These are phyloP conservation scores for Talaromyces sp. DNA, from an alignment of 2,329 filamentous ascomycete genomes.

Conservation along the genomic window DNA sequence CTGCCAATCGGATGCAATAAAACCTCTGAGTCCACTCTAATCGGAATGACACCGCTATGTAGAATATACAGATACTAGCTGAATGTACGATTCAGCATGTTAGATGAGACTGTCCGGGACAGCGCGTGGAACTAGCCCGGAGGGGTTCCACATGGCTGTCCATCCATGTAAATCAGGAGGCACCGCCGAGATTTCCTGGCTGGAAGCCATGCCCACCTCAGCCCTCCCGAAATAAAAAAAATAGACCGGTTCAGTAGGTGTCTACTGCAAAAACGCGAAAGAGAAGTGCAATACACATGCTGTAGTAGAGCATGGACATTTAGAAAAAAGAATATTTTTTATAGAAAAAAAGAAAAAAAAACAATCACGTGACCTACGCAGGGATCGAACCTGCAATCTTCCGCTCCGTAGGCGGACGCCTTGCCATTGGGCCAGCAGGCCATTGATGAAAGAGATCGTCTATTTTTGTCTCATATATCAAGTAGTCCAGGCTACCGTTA, in stretches of 20 bases:
- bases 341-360: not conserved
- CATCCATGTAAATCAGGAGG: not conserved
- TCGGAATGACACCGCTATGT: not conserved
- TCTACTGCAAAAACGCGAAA: not conserved
- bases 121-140: not conserved
- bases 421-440: slow-evolving; percentile 19
- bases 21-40: not conserved
- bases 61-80: not conserved
- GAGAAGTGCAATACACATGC: not conserved
- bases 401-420: slow-evolving; percentile 19
- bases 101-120: not conserved
- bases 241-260: too few species aligned
- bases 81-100: not conserved
- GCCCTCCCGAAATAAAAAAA: not conserved
- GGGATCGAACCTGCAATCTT: slow-evolving; percentile 14
- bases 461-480: not conserved
- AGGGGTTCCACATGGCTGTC: too few species aligned
- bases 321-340: too few species aligned
- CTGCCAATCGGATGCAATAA: not conserved
- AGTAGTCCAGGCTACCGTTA: too few species aligned
- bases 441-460: not conserved
- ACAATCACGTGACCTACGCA: slow-evolving; percentile 6
- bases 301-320: too few species aligned
- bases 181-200: not conserved
- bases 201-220: not conserved